Evolutionary conservation across 345 rosid species (phyloP).

Genomic region (Hypericum perforatum): DNA sequence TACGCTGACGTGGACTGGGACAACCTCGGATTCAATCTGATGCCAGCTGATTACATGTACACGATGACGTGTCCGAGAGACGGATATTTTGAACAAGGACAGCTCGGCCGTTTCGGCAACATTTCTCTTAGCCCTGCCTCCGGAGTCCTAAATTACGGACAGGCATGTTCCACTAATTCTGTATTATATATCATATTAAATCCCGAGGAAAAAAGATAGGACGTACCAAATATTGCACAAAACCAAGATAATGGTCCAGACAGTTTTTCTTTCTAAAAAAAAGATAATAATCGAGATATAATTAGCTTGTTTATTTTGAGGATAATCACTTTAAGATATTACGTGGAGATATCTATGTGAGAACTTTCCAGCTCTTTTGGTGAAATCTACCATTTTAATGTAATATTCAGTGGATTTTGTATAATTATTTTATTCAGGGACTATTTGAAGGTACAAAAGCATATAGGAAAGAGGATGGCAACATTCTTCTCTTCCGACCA

Average conservation of each 20-base stretch:
- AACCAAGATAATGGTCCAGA: no score
- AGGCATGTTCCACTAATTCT: slow-evolving; percentile 34
- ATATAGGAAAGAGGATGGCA: slow-evolving; percentile 53
- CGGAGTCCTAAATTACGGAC: slow-evolving; percentile 79
- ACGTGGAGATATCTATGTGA: no score
- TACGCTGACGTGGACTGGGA: slow-evolving; percentile 79
- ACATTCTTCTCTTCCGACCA: slow-evolving; percentile 60
- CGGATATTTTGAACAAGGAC: slow-evolving; percentile 37
- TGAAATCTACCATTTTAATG: background rate
- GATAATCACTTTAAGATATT: no score
- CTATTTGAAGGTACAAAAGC: slow-evolving; percentile 80
- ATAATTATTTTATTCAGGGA: slow-evolving; percentile 31
- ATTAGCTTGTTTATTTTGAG: no score
- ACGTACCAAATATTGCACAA: no score
- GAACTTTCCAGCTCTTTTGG: background rate
- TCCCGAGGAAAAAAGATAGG: no score
- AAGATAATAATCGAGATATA: no score
- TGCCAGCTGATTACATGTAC: slow-evolving; percentile 72
- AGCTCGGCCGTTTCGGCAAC: slow-evolving; percentile 40
- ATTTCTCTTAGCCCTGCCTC: slow-evolving; percentile 71
- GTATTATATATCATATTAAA: background rate
- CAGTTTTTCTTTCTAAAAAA: no score
- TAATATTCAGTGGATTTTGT: no score
- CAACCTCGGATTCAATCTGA: slow-evolving; percentile 59
- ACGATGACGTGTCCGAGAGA: slow-evolving; percentile 42